A percentile compares a stretch with the other conserved stretches of the same genome.
phyloP scores from a whole-genome alignment of 2,329 filamentous ascomycete species.

The Colletotrichum sansevieriae region DNA sequence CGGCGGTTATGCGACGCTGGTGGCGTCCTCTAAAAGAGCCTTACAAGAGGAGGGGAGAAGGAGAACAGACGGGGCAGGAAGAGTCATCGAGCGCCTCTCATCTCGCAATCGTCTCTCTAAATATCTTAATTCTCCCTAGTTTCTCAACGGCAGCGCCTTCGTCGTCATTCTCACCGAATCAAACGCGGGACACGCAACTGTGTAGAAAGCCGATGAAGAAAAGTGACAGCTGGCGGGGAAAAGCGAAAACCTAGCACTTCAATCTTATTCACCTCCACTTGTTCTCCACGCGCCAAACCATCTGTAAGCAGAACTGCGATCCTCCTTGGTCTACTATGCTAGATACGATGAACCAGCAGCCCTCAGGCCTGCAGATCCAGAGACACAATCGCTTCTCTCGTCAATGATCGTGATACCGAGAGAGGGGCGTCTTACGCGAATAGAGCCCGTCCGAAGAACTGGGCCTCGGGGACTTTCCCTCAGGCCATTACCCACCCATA shows the following conservation, averaged over 20 bases:
- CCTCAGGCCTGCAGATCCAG: constrained; percentile 1
- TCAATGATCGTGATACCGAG: constrained; percentile 4
- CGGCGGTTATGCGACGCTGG: neutral
- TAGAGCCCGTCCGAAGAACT: neutral
- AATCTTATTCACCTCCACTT: constrained; percentile 17
- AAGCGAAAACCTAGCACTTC: constrained; percentile 13
- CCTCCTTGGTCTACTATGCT: constrained; percentile 12
- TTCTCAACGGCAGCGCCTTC: neutral
- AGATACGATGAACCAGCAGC: constrained; percentile 27
- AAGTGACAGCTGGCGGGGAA: no score
- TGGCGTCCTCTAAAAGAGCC: constrained; percentile 9
- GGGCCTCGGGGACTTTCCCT: constrained; percentile 11
- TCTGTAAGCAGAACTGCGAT: constrained; percentile 7
- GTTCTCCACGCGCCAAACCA: constrained; percentile 25
- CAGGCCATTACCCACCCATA: constrained; percentile 10
- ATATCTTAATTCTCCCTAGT: neutral
- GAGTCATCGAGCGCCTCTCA: constrained; percentile 8
- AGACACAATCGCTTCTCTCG: constrained; percentile 6
- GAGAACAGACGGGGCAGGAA: neutral
- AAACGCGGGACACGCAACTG: constrained; percentile 10
- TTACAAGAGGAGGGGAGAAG: neutral
- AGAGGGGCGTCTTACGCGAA: neutral
- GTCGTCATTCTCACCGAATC: neutral
- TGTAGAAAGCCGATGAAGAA: neutral
- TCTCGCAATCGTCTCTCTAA: constrained; percentile 5